Base-by-base conservation (phyloP, 306 rosid species). In the Cicer judaicum region DNA sequence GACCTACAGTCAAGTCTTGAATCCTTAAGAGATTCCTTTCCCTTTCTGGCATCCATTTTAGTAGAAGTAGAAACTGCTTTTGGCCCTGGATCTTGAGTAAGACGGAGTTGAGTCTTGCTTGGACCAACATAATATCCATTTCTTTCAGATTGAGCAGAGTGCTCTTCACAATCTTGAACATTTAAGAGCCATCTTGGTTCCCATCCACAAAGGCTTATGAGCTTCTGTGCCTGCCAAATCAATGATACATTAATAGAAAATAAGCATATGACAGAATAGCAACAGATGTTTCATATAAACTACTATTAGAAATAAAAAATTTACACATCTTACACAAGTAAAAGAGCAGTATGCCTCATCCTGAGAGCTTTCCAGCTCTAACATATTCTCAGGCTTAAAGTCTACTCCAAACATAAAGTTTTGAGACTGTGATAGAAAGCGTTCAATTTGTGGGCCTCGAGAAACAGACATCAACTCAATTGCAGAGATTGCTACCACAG, bases 121-220 rank as follows among this genome's bases (percentile, higher is more conserved):
- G 89, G 99, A 24, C 86, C 93, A 36, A 90, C 81, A 72, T 93
- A 88, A 83, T 89, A 82, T 69, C 90, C 99, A 86, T 95, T 92
- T 81, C 99, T 91, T 80, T 97, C 96, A 72, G 99, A 95, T 81
- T 95, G 99, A 46, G 97, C 98, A 50, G 99, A 95, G 81, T 95
- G 96, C 67, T 95, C 99, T 85, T 95, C 99, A 76, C 91, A 95
- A 75, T 95, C 99, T 81, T 90, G 99, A 79, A 88, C 86, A 75
- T 95, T 91, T 70, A 89, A 83, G 79, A 84, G 91, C 99, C 99
- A 95, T 76, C 98, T 80, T 34, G 98, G 96, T 88, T 95, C 99
- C 99, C 99, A 95, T 42, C 99, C 99, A 76, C 99, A 95, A 74
- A 95, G 92, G 78, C 99, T 92, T 86, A 95, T 90, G 67, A 95